phyloP scores from a whole-genome alignment of 139 green algal species.

The Closterium sp. region DNA sequence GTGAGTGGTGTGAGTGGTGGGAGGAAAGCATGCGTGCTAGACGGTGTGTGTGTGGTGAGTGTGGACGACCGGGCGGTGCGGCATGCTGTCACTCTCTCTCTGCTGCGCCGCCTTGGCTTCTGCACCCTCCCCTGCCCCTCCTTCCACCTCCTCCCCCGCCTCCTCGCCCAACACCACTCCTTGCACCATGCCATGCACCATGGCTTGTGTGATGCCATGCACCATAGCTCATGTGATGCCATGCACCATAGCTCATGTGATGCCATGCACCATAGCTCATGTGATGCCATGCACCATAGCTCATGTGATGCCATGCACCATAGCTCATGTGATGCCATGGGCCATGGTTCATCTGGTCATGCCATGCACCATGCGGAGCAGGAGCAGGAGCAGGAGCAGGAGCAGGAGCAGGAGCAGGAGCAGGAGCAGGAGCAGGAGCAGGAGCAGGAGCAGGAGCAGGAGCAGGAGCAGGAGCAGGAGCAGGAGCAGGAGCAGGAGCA shows the following conservation, averaged over 20 bases:
- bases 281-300: too few species aligned
- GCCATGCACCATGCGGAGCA: background rate
- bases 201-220: too few species aligned
- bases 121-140: background rate
- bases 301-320: too few species aligned
- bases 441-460: background rate
- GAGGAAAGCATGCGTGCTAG: background rate
- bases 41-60: slow-evolving; percentile 7
- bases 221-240: too few species aligned
- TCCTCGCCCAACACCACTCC: background rate
- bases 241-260: background rate
- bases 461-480: background rate
- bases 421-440: background rate
- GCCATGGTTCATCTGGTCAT: background rate
- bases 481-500: background rate
- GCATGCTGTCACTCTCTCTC: slow-evolving; percentile 23
- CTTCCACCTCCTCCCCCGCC: background rate
- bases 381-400: too few species aligned
- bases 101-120: slow-evolving; percentile 17
- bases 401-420: background rate
- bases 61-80: slow-evolving; percentile 35
- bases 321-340: too few species aligned
- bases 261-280: background rate
- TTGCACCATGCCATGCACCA: too few species aligned
- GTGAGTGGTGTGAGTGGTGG: too few species aligned